Evolutionary conservation across 1,139 yeast genomes (phyloP).

Genomic region (Torulaspora globosa): DNA sequence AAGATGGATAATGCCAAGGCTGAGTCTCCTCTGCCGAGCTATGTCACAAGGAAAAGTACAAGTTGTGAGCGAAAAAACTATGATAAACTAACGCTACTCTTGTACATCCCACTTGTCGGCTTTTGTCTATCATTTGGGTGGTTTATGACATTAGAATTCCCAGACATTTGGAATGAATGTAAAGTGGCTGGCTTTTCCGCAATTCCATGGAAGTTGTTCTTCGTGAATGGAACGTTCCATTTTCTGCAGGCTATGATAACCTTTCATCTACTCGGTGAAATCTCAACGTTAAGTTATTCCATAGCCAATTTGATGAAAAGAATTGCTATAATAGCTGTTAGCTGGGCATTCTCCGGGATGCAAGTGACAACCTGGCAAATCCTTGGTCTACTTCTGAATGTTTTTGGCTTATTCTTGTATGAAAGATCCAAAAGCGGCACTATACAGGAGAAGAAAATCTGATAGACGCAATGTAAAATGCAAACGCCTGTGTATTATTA

Average conservation of each 20-base stretch:
- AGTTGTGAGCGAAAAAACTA: slow-evolving; percentile 36
- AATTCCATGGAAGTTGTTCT: slow-evolving; percentile 38
- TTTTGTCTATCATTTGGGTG: slow-evolving; percentile 75
- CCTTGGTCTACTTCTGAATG: slow-evolving; percentile 29
- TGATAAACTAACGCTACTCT: slow-evolving; percentile 82
- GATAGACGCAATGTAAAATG: not conserved
- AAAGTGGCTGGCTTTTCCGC: slow-evolving; percentile 5
- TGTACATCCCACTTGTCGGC: slow-evolving; percentile 81
- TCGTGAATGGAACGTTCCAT: slow-evolving; percentile 71
- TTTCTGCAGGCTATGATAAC: slow-evolving; percentile 84
- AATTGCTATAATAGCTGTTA: slow-evolving; percentile 77
- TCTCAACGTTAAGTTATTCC: slow-evolving; percentile 89
- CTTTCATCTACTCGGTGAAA: slow-evolving; percentile 81
- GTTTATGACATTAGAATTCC: slow-evolving; percentile 51
- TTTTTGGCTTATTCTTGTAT: slow-evolving; percentile 32
- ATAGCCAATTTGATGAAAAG: slow-evolving; percentile 89
- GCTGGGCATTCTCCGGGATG: slow-evolving; percentile 39
- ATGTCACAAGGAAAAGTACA: slow-evolving; percentile 12
- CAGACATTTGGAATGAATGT: slow-evolving; percentile 5
- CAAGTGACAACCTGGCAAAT: slow-evolving; percentile 26
- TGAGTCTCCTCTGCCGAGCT: slow-evolving; percentile 22
- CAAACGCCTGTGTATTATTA: not conserved
- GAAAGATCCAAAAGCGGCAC: slow-evolving; percentile 26
- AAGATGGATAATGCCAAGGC: slow-evolving; percentile 13
- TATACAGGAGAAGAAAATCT: slow-evolving; percentile 8